These are phyloP conservation scores for Phaseolus lunatus DNA, from an alignment of 306 rosid species.

Conservation along the genomic window DNA sequence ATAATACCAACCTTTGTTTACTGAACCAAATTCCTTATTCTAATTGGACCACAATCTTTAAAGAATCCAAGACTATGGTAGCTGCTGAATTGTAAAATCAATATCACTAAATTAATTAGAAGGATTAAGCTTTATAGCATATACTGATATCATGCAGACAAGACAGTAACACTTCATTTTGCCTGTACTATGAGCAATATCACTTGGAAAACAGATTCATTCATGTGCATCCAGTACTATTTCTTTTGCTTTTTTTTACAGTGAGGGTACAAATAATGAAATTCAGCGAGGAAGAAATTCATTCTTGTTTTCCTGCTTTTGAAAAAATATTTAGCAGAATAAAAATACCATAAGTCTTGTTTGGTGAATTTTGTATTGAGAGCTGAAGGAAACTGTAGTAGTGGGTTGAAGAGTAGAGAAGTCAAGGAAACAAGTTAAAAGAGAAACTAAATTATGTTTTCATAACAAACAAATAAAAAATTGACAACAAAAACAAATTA, in stretches of 20 bases:
- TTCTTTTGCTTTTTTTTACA: constrained; percentile 17
- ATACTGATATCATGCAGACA: background rate
- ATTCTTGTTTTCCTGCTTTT: background rate
- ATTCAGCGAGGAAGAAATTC: background rate
- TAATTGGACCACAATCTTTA: background rate
- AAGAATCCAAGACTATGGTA: constrained; percentile 22
- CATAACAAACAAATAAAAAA: background rate
- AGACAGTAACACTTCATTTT: background rate
- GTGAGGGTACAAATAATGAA: constrained; percentile 1
- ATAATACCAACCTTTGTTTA: constrained; percentile 30
- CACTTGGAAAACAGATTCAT: constrained; percentile 13
- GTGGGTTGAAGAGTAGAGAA: background rate
- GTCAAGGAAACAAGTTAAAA: background rate
- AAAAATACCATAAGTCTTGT: background rate
- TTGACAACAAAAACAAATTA: too few species aligned
- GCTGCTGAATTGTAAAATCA: constrained; percentile 13
- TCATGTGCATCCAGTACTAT: constrained; percentile 22
- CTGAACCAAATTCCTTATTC: constrained; percentile 20
- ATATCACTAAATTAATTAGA: background rate
- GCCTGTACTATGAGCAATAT: background rate
- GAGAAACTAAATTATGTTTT: background rate
- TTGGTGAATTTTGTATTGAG: constrained; percentile 2
- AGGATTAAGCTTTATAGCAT: background rate
- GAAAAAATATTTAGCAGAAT: background rate
- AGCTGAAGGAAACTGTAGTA: background rate